Conservation (phyloP, 345 rosid species). For the Hypericum androsaemum region DNA sequence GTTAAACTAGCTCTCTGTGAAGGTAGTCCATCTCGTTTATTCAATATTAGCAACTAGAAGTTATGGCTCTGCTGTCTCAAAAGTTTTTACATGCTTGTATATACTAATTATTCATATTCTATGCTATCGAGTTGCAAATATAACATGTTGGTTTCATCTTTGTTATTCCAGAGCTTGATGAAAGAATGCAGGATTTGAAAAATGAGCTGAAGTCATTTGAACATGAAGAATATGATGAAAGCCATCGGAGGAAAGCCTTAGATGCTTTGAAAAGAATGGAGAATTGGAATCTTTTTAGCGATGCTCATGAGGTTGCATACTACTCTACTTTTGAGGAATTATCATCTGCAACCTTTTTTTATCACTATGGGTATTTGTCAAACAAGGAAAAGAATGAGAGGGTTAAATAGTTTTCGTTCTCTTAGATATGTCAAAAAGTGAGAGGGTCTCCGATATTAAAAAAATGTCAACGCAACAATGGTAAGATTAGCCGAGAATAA, state of each 20-base stretch:
- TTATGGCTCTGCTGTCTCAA: no score
- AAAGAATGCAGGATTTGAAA: constrained; percentile 91
- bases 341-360: neutral
- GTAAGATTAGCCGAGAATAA: no score
- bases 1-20: constrained; percentile 93
- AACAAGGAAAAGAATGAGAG: no score
- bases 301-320: constrained; percentile 54
- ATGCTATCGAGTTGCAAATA: no score
- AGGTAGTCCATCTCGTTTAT: constrained; percentile 29
- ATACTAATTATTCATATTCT: no score
- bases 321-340: constrained; percentile 8
- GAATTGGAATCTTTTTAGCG: constrained; percentile 90
- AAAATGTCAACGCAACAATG: no score
- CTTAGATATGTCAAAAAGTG: no score
- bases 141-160: neutral
- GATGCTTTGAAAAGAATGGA: constrained; percentile 89
- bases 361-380: no score
- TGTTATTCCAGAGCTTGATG: constrained; percentile 71
- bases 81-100: no score
- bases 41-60: no score
- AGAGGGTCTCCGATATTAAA: no score
- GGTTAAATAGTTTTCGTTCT: no score
- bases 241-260: constrained; percentile 62
- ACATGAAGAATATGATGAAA: constrained; percentile 77
- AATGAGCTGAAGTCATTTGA: constrained; percentile 88